Evolutionary conservation across 306 rosid genomes (phyloP), one percentile per base, ranked within the genome.

Genomic region (Citrullus amarus): DNA sequence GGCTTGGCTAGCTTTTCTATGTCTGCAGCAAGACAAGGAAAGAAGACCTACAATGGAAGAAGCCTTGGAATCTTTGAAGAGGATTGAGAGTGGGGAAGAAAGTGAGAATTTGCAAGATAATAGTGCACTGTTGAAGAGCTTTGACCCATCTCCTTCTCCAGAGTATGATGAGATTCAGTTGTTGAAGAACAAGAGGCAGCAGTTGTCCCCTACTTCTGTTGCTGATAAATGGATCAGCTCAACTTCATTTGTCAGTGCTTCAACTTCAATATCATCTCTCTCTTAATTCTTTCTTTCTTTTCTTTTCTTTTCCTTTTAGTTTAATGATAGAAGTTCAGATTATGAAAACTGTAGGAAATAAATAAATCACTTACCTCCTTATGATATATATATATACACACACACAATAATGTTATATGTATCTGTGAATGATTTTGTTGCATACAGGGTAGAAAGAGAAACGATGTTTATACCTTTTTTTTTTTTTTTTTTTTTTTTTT

Each of bases 11-110:
- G 98, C 94, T 50, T 88, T 89, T 77, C 91, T 20, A 8, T 93
- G 96, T 68, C 73, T 93, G 75, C 93, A 86, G 78, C 85, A 83
- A 83, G 88, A 91, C 86, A 86, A 78, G 83, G 91, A 88, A 39
- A 58, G 85, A 36, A 90, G 98, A 78, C 97, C 98, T 76, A 82
- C 89, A 46, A 91, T 90, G 96, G 87, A 82, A 51, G 86, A 86
- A 79, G 88, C 90, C 5, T 34, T 90, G 82, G 81, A 84, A 67
- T 63, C 72, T 8, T 87, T 91, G 74, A 81, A 79, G 83, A 82
- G 48, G 14, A 87, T 88, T 48, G 83, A 78, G 53, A 78, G 81
- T 66, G 79, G 84, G 55, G 81, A 77, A 1, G 80, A 81, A 51
- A 86, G 66, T 62, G 79, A 75, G 71, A 51, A 80, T 75, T 50